These are phyloP conservation scores for Rubia yunnanensis DNA, from an alignment of 257 asterid genomes.

Conservation along the genomic window DNA sequence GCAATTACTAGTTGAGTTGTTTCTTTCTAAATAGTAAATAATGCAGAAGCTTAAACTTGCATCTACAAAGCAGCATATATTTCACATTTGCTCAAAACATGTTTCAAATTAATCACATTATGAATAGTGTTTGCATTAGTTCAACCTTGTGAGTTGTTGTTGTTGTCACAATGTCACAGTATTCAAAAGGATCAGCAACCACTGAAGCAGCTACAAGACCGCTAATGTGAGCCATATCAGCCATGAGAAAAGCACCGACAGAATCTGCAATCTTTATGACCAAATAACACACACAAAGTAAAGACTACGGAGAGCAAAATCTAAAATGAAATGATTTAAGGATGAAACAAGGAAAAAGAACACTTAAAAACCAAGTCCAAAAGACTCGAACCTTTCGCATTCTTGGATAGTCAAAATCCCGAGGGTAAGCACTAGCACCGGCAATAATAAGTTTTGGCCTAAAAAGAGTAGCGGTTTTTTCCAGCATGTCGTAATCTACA, in stretches of 20 bases:
- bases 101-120: neutral
- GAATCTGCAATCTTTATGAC: constrained; percentile 70
- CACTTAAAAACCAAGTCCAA: neutral
- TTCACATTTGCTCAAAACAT: neutral
- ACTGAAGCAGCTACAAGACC: constrained; percentile 96
- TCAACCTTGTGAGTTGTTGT: constrained; percentile 92
- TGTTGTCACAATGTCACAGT: constrained; percentile 90
- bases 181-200: constrained; percentile 86
- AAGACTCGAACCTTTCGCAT: constrained; percentile 61
- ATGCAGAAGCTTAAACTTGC: neutral
- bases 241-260: constrained; percentile 74
- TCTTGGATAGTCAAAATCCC: constrained; percentile 86
- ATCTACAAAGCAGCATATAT: neutral
- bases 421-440: constrained; percentile 95
- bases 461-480: constrained; percentile 76
- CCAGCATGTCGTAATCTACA: constrained; percentile 19
- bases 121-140: neutral
- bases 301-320: neutral
- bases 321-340: neutral
- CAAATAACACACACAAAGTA: neutral
- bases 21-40: neutral
- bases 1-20: neutral
- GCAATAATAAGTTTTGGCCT: constrained; percentile 92
- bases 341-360: neutral
- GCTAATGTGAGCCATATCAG: constrained; percentile 82